A percentile compares a stretch with the other conserved stretches of the same genome.
Evolutionary conservation across 2,329 filamentous ascomycete genomes (phyloP).

Genomic region (Dryadomyces quercus-mongolicae): DNA sequence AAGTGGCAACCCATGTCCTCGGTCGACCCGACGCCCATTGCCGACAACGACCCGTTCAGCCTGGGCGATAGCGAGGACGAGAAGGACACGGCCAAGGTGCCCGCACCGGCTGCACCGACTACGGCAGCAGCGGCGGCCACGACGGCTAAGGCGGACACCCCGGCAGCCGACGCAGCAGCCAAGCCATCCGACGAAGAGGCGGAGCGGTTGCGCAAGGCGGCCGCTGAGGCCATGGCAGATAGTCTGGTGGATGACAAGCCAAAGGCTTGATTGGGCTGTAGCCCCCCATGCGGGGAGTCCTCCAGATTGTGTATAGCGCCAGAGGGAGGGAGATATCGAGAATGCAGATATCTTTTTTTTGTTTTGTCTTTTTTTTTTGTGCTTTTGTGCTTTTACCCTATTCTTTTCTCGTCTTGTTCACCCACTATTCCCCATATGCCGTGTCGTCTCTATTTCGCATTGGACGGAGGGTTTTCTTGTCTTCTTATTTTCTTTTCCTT

Average conservation of each 20-base stretch:
- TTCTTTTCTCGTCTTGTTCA: neutral
- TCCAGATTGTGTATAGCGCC: neutral
- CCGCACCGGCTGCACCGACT: neutral
- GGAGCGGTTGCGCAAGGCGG: slow-evolving; percentile 16
- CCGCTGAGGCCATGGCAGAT: slow-evolving; percentile 16
- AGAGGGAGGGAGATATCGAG: neutral
- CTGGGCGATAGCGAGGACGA: slow-evolving; percentile 94
- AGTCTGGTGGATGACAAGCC: slow-evolving; percentile 15
- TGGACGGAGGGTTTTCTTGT: too few relatives aligned
- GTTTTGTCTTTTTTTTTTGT: neutral
- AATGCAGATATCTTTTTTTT: neutral
- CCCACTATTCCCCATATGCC: neutral
- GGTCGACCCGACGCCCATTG: slow-evolving; percentile 72
- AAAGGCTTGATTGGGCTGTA: slow-evolving; percentile 1
- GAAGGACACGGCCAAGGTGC: slow-evolving; percentile 43
- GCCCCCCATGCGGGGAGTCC: neutral
- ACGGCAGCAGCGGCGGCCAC: too few relatives aligned
- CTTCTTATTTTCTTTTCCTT: neutral
- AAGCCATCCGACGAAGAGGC: slow-evolving; percentile 9
- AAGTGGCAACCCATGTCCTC: slow-evolving; percentile 95
- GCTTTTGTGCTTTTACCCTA: neutral
- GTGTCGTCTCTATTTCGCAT: too few relatives aligned
- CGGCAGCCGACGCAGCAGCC: neutral
- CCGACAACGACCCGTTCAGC: slow-evolving; percentile 91
- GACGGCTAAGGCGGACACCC: slow-evolving; percentile 28